Conservation (phyloP, 1,139 yeast genomes). For the Taiozyma sp. region DNA sequence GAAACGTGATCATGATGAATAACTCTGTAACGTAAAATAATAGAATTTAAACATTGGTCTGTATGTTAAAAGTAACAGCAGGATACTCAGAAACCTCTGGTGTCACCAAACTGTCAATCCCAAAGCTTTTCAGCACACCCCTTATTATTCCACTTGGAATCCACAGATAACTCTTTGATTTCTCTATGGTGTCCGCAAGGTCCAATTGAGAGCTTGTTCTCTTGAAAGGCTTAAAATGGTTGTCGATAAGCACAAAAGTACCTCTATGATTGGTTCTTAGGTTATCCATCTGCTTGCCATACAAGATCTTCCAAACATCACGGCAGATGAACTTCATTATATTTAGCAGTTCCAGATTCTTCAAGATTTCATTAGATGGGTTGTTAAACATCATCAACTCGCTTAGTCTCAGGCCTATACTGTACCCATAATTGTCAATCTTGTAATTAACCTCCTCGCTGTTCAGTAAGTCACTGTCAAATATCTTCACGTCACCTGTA, state of each 20-base stretch:
- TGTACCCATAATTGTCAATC: constrained; percentile 66
- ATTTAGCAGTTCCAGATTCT: constrained; percentile 61
- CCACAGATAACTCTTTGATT: constrained; percentile 58
- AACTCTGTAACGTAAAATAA: background rate
- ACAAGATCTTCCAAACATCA: constrained; percentile 81
- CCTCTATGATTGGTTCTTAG: constrained; percentile 89
- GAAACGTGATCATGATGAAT: background rate
- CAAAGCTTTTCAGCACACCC: constrained; percentile 72
- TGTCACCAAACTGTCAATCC: constrained; percentile 58
- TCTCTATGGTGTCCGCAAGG: constrained; percentile 41
- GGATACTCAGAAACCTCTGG: constrained; percentile 71
- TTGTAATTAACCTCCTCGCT: constrained; percentile 57
- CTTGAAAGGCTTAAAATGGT: constrained; percentile 49
- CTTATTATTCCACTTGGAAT: constrained; percentile 82
- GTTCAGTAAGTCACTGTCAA: constrained; percentile 32
- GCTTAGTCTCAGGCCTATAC: constrained; percentile 69
- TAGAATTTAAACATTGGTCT: constrained; percentile 36
- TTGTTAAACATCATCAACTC: constrained; percentile 65
- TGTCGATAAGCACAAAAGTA: constrained; percentile 75
- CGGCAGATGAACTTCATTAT: constrained; percentile 90
- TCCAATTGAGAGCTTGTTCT: constrained; percentile 52
- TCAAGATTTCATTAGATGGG: constrained; percentile 37
- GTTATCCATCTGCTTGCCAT: constrained; percentile 86
- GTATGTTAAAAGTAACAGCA: constrained; percentile 66
- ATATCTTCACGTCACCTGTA: constrained; percentile 39